A percentile compares a stretch with the other conserved stretches of the same genome.
phyloP scores from a whole-genome alignment of 805 yeast species.

The Wickerhamiella qilinensis region DNA sequence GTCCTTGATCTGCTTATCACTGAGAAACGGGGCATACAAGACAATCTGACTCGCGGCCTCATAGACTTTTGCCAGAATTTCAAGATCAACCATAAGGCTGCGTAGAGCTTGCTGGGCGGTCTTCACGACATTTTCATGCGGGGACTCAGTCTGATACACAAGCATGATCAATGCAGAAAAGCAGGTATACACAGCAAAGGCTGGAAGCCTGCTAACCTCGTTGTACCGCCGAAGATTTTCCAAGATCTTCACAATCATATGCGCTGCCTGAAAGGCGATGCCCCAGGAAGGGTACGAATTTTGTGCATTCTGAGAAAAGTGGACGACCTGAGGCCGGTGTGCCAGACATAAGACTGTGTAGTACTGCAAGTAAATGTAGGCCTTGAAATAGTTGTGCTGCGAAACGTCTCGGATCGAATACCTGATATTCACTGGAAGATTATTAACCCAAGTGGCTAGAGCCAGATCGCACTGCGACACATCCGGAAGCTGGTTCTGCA shows the following conservation, averaged over 20 bases:
- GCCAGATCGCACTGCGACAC: conserved; percentile 53
- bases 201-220: conserved; percentile 37
- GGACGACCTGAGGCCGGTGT: conserved; percentile 44
- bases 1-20: not conserved
- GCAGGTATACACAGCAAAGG: conserved; percentile 39
- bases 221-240: conserved; percentile 36
- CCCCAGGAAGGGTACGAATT: conserved; percentile 55
- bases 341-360: conserved; percentile 56
- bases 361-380: conserved; percentile 49
- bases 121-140: conserved; percentile 22
- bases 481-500: conserved; percentile 30
- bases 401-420: conserved; percentile 39
- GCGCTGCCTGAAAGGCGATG: conserved; percentile 66
- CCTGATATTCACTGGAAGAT: conserved; percentile 44
- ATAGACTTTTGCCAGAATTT: conserved; percentile 21
- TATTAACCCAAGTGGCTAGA: conserved; percentile 62
- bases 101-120: conserved; percentile 24
- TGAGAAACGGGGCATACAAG: not conserved
- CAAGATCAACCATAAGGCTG: conserved; percentile 16
- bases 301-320: conserved; percentile 9
- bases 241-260: conserved; percentile 50
- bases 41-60: conserved; percentile 6
- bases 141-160: conserved; percentile 44
- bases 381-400: conserved; percentile 38
- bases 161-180: conserved; percentile 56